phyloP scores from a whole-genome alignment of 2,329 filamentous ascomycete species.

The Aspergillus uvarum region DNA sequence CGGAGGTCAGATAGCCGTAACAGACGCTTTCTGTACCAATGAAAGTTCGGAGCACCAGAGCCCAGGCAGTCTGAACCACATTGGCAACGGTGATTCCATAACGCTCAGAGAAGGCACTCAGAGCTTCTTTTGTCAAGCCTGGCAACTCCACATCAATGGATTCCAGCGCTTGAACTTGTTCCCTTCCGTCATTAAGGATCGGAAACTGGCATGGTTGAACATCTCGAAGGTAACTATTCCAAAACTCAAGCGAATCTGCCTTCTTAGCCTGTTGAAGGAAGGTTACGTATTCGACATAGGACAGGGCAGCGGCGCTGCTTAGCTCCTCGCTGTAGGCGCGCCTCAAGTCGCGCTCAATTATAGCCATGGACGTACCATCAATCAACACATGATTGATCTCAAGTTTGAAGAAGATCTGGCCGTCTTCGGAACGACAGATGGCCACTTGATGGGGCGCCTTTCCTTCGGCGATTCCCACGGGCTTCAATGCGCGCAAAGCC shows the following conservation, averaged over 20 bases:
- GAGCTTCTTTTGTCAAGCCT: background rate
- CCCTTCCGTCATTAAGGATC: background rate
- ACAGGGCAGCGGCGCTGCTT: background rate
- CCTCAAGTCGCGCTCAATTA: slow-evolving; percentile 40
- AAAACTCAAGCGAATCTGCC: slow-evolving; percentile 5
- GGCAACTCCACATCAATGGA: background rate
- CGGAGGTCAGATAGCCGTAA: slow-evolving; percentile 43
- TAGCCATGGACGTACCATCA: slow-evolving; percentile 45
- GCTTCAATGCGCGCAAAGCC: background rate
- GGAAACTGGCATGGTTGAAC: background rate
- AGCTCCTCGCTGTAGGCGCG: slow-evolving; percentile 36
- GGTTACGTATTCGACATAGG: background rate
- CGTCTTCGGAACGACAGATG: background rate
- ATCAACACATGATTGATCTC: slow-evolving; percentile 47
- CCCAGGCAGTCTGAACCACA: slow-evolving; percentile 40
- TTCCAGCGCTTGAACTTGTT: background rate
- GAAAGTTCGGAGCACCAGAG: slow-evolving; percentile 36
- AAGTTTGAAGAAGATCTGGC: slow-evolving; percentile 34
- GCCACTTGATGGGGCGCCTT: background rate
- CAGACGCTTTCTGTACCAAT: slow-evolving; percentile 38
- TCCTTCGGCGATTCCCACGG: background rate
- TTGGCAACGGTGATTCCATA: slow-evolving; percentile 25
- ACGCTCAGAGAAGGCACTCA: background rate
- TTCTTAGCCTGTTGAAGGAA: background rate
- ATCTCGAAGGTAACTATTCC: background rate